Evolutionary conservation across 768 basidiomycete species (phyloP).

Genomic region (Cubamyces sp.): DNA sequence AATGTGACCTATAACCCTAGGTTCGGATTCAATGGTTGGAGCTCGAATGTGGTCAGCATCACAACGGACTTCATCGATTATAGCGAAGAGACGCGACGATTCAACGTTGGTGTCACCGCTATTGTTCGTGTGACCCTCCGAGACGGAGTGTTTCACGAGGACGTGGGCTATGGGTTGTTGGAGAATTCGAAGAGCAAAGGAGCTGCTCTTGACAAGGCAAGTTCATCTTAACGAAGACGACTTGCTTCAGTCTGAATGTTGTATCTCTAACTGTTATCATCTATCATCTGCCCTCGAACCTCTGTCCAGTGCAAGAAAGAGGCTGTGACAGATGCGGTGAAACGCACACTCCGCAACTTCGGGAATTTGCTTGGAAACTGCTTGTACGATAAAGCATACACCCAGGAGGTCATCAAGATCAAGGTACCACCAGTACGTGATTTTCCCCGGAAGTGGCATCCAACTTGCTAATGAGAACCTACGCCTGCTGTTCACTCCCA

Average conservation of each 20-base stretch:
- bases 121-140: constrained; percentile 84
- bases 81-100: constrained; percentile 66
- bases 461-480: not conserved
- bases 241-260: not conserved
- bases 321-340: constrained; percentile 93
- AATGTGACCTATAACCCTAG: not conserved
- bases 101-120: constrained; percentile 78
- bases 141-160: constrained; percentile 91
- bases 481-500: not conserved
- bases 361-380: constrained; percentile 96
- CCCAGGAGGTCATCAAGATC: constrained; percentile 83
- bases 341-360: constrained; percentile 89
- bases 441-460: not conserved
- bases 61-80: constrained; percentile 81
- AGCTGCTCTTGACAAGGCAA: constrained; percentile 88
- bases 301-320: constrained; percentile 92
- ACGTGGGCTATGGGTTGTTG: constrained; percentile 86
- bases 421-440: constrained; percentile 75
- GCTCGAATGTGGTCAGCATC: constrained; percentile 73
- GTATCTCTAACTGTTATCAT: not conserved
- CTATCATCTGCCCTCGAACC: not conserved
- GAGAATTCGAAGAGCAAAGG: constrained; percentile 90
- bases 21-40: constrained; percentile 98
- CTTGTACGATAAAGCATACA: constrained; percentile 93
- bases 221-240: constrained; percentile 25